Evolutionary conservation across 2,329 filamentous ascomycete species (phyloP).

Genomic region (Sporothrix globosa): DNA sequence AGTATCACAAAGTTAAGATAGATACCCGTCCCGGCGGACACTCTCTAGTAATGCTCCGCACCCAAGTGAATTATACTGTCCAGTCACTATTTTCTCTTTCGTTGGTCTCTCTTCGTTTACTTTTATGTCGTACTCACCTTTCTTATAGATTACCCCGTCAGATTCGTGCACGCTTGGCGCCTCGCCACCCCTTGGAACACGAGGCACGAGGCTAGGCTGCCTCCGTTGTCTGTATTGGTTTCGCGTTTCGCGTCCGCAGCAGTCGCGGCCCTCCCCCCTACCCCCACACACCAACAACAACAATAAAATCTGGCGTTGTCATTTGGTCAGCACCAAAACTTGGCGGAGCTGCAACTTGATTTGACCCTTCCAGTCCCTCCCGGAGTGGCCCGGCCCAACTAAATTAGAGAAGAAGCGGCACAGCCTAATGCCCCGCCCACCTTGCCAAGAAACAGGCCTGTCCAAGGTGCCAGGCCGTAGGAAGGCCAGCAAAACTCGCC

Average conservation of each 20-base stretch:
- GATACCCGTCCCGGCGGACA: no score
- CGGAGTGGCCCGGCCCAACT: constrained; percentile 16
- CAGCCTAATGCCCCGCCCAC: constrained; percentile 1
- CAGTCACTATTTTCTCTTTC: no score
- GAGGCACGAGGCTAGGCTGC: constrained; percentile 30
- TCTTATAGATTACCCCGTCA: background rate
- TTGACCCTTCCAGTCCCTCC: background rate
- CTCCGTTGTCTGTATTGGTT: background rate
- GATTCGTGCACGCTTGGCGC: constrained; percentile 1
- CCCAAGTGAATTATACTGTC: no score
- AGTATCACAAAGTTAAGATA: no score
- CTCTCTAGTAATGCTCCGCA: no score
- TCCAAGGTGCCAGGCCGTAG: background rate
- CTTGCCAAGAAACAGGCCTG: background rate
- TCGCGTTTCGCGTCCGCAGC: constrained; percentile 1
- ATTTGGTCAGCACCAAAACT: background rate
- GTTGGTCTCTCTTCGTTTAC: no score
- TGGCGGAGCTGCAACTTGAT: background rate
- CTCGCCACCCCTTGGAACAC: background rate
- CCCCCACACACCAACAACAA: no score
- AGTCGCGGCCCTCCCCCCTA: constrained; percentile 9
- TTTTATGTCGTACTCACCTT: no score
- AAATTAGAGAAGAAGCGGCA: background rate
- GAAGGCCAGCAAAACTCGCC: background rate
- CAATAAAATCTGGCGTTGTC: background rate